These are phyloP conservation scores for Saccharomyces mikatae DNA, from an alignment of 805 yeast genomes.

Conservation along the genomic window DNA sequence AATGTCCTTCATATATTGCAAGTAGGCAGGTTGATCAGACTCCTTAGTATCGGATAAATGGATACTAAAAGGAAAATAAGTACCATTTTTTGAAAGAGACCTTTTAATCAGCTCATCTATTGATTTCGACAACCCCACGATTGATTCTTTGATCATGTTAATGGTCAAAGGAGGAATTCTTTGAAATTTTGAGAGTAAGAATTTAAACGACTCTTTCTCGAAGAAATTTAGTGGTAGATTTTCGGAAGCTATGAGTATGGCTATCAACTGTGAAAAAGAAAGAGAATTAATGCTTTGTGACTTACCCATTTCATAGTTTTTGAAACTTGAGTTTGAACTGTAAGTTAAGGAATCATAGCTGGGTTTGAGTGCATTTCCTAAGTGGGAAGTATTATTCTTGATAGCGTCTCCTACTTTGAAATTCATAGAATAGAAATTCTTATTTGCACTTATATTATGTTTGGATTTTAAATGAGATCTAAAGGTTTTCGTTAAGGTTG, in stretches of 20 bases:
- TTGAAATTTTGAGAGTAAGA: conserved; percentile 2
- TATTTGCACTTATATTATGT: conserved; percentile 5
- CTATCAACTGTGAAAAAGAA: neutral
- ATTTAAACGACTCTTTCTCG: conserved; percentile 3
- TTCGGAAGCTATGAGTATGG: conserved; percentile 10
- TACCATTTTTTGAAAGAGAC: neutral
- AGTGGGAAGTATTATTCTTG: neutral
- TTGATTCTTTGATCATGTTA: neutral
- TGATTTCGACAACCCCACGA: conserved; percentile 1
- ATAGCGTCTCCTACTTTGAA: neutral
- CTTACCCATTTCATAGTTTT: neutral
- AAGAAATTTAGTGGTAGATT: conserved; percentile 7
- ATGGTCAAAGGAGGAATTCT: neutral
- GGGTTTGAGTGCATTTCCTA: neutral
- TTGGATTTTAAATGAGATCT: conserved; percentile 5
- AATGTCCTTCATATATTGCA: neutral
- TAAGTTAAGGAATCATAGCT: neutral
- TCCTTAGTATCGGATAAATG: neutral
- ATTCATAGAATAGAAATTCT: conserved; percentile 1
- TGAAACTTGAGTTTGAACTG: neutral
- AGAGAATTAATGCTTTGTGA: neutral
- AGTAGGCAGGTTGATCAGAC: neutral
- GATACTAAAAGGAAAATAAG: neutral
- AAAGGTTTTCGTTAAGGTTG: neutral
- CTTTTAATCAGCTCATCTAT: conserved; percentile 3